These are phyloP conservation scores for Dendrobium huoshanense DNA, from an alignment of 106 monocot genomes.

Conservation along the genomic window DNA sequence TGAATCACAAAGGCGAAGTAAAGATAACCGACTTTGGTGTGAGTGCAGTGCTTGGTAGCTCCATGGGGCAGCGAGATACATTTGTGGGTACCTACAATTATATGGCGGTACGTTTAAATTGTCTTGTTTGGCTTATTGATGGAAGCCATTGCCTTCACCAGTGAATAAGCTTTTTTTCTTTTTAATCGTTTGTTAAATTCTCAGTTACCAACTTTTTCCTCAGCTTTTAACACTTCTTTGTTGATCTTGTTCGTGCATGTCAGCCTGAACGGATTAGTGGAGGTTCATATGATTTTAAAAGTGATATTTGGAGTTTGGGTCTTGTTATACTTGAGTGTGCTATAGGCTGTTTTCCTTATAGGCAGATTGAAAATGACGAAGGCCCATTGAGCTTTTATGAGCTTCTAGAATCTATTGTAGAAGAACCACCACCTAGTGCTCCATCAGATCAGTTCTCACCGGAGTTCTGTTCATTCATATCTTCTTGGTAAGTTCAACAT, in stretches of 20 bases:
- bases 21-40: conserved; percentile 97
- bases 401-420: conserved; percentile 87
- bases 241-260: background rate
- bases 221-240: too few relatives aligned
- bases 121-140: background rate
- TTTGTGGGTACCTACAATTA: conserved; percentile 94
- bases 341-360: conserved; percentile 85
- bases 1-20: conserved; percentile 80
- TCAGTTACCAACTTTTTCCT: too few relatives aligned
- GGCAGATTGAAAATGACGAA: conserved; percentile 57
- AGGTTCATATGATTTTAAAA: conserved; percentile 82
- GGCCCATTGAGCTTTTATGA: conserved; percentile 84
- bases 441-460: conserved; percentile 96
- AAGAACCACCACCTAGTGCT: conserved; percentile 78
- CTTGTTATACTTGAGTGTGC: conserved; percentile 97
- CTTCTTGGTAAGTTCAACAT: conserved; percentile 58
- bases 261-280: conserved; percentile 92
- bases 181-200: too few relatives aligned
- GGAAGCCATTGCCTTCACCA: too few relatives aligned
- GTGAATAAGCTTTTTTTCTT: too few relatives aligned
- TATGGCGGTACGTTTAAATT: conserved; percentile 65
- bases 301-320: conserved; percentile 98
- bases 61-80: conserved; percentile 90
- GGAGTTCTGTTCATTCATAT: conserved; percentile 95
- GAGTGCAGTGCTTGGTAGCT: conserved; percentile 78